A percentile compares a stretch with the other conserved stretches of the same genome.
Conservation (phyloP, 2,329 filamentous ascomycete genomes). For the Coleophoma cylindrospora region DNA sequence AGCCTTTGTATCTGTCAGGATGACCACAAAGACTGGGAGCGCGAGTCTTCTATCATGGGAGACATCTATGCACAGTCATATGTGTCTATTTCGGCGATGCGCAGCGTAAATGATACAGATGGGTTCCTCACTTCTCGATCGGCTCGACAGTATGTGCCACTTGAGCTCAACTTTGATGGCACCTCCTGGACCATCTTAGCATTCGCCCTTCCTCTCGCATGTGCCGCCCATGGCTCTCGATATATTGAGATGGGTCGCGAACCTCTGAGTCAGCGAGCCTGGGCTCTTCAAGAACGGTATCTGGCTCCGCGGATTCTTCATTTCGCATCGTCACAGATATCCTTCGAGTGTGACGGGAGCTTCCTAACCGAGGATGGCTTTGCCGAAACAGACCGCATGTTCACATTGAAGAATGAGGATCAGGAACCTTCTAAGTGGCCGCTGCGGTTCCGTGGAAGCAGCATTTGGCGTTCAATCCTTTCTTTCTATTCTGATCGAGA, state of each 20-base stretch:
- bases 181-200: not conserved
- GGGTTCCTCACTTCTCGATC: not conserved
- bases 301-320: not conserved
- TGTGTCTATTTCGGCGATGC: not conserved
- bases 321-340: not conserved
- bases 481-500: not conserved
- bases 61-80: not conserved
- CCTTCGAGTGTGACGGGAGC: not conserved
- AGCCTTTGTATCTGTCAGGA: conserved; percentile 7
- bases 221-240: not conserved
- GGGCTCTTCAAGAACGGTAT: not conserved
- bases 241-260: not conserved
- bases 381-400: not conserved
- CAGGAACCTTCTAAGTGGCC: not conserved
- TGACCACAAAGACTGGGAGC: not conserved
- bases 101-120: not conserved
- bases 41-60: not conserved
- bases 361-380: not conserved
- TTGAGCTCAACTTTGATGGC: not conserved
- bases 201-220: not conserved
- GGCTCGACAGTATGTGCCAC: not conserved
- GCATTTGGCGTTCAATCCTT: not conserved
- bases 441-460: not conserved
- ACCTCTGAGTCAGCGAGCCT: not conserved
- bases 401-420: not conserved